Base-by-base conservation (phyloP, 768 basidiomycete species). In the Lentinus brumalis region DNA sequence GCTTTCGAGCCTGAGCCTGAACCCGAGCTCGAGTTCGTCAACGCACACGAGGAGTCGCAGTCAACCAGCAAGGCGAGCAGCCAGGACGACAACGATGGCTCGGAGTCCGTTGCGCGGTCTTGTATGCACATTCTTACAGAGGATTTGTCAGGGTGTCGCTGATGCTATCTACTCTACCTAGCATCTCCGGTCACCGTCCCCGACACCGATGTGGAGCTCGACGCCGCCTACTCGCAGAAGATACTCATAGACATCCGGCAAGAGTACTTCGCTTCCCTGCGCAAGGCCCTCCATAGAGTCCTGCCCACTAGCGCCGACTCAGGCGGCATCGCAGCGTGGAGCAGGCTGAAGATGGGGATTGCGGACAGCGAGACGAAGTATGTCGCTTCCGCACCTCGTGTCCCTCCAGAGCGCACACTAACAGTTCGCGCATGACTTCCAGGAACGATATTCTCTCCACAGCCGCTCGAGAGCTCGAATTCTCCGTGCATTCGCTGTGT, bases 381-480 rank as follows among this genome's bases (percentile, higher is more conserved):
- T 26, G 71, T 53, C 38, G 31, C 11, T 35, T 26, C 21, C 21
- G 35, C 35, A 1, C 35, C 35, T 35, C 35, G 35, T 11, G 6
- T 7, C 45, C 16, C 44, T 30, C 30, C 35, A 35, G 35, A 35
- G 21, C 21, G 21, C 5, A 5, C 10, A n/a, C 50, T 29, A 47
- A 26, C 50, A 32, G 21, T 26, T 26, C 21, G 21, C 21, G 21
- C 21, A 26, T 26, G 21, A 35, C 35, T 6, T 42, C 14, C 50
- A 87, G 86, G 66, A 71, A 74, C 51, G 66, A 73, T 21, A 67
- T 81, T 11, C 66, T 88, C 15, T 76, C 74, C 29, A 61, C 69
- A 1, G 73, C 75, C 2, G 82, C 86, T 4, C 76, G 71, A 53
- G 72, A 75, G 35, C 70, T 86, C 8, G 88, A 89, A 59, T 79